phyloP scores from a whole-genome alignment of 2,329 filamentous ascomycete genomes.

The Sporothrix curviconia region DNA sequence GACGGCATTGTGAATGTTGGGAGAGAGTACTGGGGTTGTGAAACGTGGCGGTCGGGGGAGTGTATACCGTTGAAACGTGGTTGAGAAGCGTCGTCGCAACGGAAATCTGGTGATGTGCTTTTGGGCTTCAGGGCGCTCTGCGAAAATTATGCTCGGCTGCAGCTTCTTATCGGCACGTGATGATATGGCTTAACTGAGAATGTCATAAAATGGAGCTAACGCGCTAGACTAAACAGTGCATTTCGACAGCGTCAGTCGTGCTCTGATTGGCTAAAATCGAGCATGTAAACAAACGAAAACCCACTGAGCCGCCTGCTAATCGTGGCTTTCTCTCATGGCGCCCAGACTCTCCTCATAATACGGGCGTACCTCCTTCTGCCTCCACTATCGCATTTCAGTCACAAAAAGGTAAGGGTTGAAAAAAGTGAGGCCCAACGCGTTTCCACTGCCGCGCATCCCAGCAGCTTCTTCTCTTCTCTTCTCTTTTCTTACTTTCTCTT shows the following conservation, averaged over 20 bases:
- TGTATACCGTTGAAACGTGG: too few relatives aligned
- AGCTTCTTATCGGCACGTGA: slow-evolving; percentile 13
- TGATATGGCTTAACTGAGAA: neutral
- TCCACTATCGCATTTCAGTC: neutral
- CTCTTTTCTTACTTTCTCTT: neutral
- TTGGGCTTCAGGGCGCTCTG: neutral
- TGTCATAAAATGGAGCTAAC: neutral
- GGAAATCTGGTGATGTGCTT: neutral
- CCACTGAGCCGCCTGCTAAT: too few relatives aligned
- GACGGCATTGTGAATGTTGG: slow-evolving; percentile 23
- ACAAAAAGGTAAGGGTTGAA: neutral
- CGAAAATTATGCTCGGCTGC: slow-evolving; percentile 5
- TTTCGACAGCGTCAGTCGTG: neutral
- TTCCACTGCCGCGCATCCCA: neutral
- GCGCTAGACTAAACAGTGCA: neutral
- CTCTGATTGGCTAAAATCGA: slow-evolving; percentile 11
- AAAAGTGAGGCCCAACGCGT: neutral
- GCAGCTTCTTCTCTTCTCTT: neutral
- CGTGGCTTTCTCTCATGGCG: too few relatives aligned
- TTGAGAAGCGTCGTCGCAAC: slow-evolving; percentile 3
- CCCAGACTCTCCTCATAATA: too few relatives aligned
- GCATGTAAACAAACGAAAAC: slow-evolving; percentile 19
- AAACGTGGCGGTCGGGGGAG: too few relatives aligned
- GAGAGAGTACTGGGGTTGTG: neutral
- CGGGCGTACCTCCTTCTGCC: too few relatives aligned